Conservation (phyloP, 2,329 filamentous ascomycete genomes). For the Celoporthe dispersa region DNA sequence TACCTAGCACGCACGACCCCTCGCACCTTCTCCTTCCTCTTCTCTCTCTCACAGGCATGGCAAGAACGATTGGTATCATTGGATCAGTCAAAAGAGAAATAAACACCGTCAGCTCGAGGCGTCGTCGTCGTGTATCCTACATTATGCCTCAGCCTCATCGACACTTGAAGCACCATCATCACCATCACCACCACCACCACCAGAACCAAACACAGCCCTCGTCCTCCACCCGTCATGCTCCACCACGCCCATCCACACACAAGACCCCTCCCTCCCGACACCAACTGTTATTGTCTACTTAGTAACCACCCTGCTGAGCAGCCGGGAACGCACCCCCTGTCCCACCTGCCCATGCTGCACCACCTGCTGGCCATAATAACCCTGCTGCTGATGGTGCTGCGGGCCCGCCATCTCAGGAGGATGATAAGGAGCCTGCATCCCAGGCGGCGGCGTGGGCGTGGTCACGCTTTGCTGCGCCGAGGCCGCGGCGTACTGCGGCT, state of each 20-base stretch:
- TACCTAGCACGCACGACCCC: no score
- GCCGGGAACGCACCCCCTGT: slow-evolving; percentile 3
- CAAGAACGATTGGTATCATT: slow-evolving; percentile 11
- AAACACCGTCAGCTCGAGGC: neutral
- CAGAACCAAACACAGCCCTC: no score
- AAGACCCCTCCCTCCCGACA: neutral
- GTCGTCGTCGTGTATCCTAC: neutral
- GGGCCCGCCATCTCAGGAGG: slow-evolving; percentile 26
- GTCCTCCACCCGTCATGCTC: no score
- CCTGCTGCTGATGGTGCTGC: slow-evolving; percentile 27
- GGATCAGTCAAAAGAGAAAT: neutral
- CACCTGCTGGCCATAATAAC: neutral
- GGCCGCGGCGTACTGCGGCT: slow-evolving; percentile 31
- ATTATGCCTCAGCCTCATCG: neutral
- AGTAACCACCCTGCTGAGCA: slow-evolving; percentile 21
- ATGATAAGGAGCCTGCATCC: slow-evolving; percentile 29
- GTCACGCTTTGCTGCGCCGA: slow-evolving; percentile 27
- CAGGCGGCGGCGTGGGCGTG: slow-evolving; percentile 30
- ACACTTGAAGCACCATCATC: neutral
- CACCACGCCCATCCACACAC: neutral
- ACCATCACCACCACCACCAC: no score
- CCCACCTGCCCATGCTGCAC: neutral
- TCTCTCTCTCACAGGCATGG: neutral
- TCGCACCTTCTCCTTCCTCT: no score
- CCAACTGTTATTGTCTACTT: neutral